Evolutionary conservation across 345 rosid species (phyloP), one percentile per base, ranked within the genome.

Genomic region (Brassica incana): DNA sequence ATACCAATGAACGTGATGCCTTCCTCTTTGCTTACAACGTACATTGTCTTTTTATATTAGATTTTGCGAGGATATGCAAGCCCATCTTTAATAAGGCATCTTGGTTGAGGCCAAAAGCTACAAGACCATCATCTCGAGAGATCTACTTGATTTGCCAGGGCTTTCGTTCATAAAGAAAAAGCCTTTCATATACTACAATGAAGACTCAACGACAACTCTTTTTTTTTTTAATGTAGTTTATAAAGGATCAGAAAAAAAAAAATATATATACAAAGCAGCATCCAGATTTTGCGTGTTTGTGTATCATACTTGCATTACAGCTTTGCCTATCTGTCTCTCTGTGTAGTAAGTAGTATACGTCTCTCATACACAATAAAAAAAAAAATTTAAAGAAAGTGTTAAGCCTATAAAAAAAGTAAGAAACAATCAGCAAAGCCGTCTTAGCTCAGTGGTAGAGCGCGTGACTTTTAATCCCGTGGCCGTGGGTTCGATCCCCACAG

Each of bases 91-190:
- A 80, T 72, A 95, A 93, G 87, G 88, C 95, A 6, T 89, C 97
- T 29, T 89, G 92, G 98, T 80, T 93, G 83, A 87, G 99, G 80
- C 98, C 99, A 10, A 95, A 91, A 85, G 98, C 99, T 64, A 91
- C 97, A 48, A 86, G 97, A 86, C 84, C 97, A 23, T 91, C 99
- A 36, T 95, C 99, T 15, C 88, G 97, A 86, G 97, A 93, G 84
- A 95, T 93, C 70, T 95, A 91, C 83, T 87, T 90, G 83, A 91
- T 93, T 48, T 91, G 96, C 81, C 98, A 89, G 85, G 87, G 87
- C 23, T 84, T 92, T 68, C 80, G 72, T 73, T 76, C 69, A 18
- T 85, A 78, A 66, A 40, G 12, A 75, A 32, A 4, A 15, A 54
- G 9, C 62, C 4, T 71, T 71, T 58, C 33, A 38, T 9, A 33